Conservation (phyloP, 73 alveolate species). For the Urostyla sp. region DNA sequence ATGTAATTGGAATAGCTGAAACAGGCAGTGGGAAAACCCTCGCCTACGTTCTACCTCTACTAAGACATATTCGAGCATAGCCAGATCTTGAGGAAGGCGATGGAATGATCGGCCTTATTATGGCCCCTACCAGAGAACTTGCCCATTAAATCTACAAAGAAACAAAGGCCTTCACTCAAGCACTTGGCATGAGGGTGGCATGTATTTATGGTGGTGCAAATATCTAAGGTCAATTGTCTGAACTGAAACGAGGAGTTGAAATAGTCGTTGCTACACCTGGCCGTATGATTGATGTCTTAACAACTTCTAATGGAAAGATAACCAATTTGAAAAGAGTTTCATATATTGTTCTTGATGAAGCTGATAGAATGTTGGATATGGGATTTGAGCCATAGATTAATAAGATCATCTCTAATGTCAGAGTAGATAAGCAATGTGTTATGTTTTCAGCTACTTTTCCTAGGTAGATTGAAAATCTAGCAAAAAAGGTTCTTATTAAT, state of each 20-base stretch:
- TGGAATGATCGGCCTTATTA: slow-evolving; percentile 96
- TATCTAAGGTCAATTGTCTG: slow-evolving; percentile 92
- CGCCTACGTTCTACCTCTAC: slow-evolving; percentile 97
- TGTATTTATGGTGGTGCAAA: slow-evolving; percentile 98
- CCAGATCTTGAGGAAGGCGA: slow-evolving; percentile 94
- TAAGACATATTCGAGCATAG: slow-evolving; percentile 93
- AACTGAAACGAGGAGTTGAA: slow-evolving; percentile 96
- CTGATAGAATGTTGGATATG: slow-evolving; percentile 99
- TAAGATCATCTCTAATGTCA: slow-evolving; percentile 83
- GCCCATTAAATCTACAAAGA: slow-evolving; percentile 95
- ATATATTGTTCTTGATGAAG: slow-evolving; percentile 98
- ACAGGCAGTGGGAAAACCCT: slow-evolving; percentile 99
- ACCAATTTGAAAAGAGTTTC: slow-evolving; percentile 96
- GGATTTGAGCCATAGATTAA: slow-evolving; percentile 99
- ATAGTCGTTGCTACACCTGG: slow-evolving; percentile 99
- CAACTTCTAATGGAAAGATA: slow-evolving; percentile 94
- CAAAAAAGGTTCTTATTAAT: slow-evolving; percentile 84
- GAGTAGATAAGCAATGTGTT: slow-evolving; percentile 94
- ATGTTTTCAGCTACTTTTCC: slow-evolving; percentile 99
- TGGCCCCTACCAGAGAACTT: slow-evolving; percentile 99
- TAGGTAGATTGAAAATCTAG: slow-evolving; percentile 90
- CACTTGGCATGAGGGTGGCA: slow-evolving; percentile 81
- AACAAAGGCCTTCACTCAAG: slow-evolving; percentile 87
- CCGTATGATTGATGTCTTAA: slow-evolving; percentile 96
- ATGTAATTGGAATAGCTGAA: slow-evolving; percentile 98